These are phyloP conservation scores for Mycena maculata DNA, from an alignment of 768 basidiomycete genomes.

Conservation along the genomic window DNA sequence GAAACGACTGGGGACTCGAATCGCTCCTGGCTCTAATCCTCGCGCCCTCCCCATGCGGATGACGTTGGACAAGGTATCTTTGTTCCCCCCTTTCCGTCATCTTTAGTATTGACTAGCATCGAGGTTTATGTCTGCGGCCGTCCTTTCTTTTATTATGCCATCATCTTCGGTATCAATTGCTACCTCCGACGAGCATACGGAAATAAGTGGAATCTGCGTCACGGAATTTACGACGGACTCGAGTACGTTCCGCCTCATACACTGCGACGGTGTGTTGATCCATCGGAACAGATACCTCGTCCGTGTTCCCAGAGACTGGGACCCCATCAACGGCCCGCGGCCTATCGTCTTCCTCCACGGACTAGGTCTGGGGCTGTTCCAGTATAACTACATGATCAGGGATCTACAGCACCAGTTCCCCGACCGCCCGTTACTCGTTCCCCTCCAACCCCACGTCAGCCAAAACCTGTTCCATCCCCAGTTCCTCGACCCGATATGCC, in stretches of 20 bases:
- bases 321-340: slow-evolving; percentile 62
- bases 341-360: slow-evolving; percentile 92
- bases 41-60: slow-evolving; percentile 68
- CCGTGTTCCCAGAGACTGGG: slow-evolving; percentile 76
- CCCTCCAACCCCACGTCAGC: slow-evolving; percentile 86
- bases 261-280: slow-evolving; percentile 10
- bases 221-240: slow-evolving; percentile 68
- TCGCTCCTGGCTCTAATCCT: slow-evolving; percentile 71
- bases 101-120: no score
- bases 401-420: slow-evolving; percentile 66
- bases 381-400: slow-evolving; percentile 72
- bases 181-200: slow-evolving; percentile 58
- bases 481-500: slow-evolving; percentile 78
- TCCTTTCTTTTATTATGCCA: no score
- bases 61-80: slow-evolving; percentile 78
- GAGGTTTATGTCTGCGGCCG: no score
- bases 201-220: slow-evolving; percentile 53
- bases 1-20: slow-evolving; percentile 73
- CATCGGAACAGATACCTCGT: slow-evolving; percentile 70
- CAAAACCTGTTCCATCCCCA: slow-evolving; percentile 84
- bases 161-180: slow-evolving; percentile 63
- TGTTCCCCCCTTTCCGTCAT: no score
- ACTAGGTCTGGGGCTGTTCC: slow-evolving; percentile 83
- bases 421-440: slow-evolving; percentile 79
- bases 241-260: slow-evolving; percentile 61